These are phyloP conservation scores for Hypoxylon sp. DNA, from an alignment of 2,329 filamentous ascomycete species.

Conservation along the genomic window DNA sequence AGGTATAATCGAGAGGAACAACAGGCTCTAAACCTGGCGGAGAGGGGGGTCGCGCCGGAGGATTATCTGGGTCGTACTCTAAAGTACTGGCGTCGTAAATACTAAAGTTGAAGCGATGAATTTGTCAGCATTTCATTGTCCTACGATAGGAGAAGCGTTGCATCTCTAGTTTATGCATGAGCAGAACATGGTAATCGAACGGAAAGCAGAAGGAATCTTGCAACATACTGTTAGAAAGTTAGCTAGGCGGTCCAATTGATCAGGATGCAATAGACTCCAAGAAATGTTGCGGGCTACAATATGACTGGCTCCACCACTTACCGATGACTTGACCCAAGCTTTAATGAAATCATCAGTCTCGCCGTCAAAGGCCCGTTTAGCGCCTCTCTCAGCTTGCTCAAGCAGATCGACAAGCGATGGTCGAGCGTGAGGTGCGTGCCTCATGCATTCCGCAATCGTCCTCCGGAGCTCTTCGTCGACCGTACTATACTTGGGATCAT, in stretches of 20 bases:
- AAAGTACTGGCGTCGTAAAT: slow-evolving; percentile 5
- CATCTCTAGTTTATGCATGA: neutral
- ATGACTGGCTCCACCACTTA: slow-evolving; percentile 15
- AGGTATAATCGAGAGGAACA: too few relatives aligned
- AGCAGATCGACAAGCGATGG: slow-evolving; percentile 31
- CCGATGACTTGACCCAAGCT: slow-evolving; percentile 22
- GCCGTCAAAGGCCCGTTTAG: neutral
- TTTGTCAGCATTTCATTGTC: slow-evolving; percentile 10
- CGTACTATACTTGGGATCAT: slow-evolving; percentile 2
- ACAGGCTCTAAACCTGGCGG: neutral
- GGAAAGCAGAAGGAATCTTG: neutral
- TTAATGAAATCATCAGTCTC: slow-evolving; percentile 23
- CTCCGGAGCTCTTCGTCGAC: slow-evolving; percentile 35
- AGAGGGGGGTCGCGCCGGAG: neutral
- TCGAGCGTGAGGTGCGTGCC: slow-evolving; percentile 31
- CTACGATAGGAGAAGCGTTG: neutral
- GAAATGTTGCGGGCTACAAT: neutral
- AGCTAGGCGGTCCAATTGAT: neutral
- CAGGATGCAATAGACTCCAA: neutral
- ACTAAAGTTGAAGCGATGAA: neutral
- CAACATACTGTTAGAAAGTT: slow-evolving; percentile 20
- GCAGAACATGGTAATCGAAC: neutral
- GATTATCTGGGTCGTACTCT: neutral
- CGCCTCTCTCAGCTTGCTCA: slow-evolving; percentile 13
- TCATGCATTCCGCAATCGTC: slow-evolving; percentile 39